Base-by-base conservation (phyloP, 1,284 basidiomycete species). In the Ustilago cynodontis region DNA sequence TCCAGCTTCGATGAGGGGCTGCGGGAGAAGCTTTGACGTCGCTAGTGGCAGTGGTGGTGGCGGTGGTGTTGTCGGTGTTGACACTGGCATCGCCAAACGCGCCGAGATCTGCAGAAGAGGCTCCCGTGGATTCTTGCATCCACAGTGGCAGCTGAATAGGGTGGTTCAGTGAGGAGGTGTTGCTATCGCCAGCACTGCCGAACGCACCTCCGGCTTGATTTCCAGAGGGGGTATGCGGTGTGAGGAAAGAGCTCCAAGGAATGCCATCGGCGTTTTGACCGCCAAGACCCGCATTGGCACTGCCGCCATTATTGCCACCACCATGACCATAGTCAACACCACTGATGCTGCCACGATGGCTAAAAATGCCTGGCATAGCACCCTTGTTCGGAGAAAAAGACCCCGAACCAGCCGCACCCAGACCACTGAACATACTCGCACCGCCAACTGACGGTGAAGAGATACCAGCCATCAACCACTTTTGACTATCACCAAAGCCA, bases 91-190 rank as follows among this genome's bases (percentile, higher is more conserved):
- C 62, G 28, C 62, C 60, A n/a, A 73, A 68, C 0, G 33, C 62
- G 1, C n/a, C 64, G 2, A 64, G 26, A 47, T 71, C 68, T 14
- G 49, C 26, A 3, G 65, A 14, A 0, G 65, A 41, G 2, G 62
- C 52, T 3, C 70, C 75, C 0, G 75, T 77, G 11, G 54, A 59
- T 35, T 77, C 75, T 57, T 77, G 75, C 75, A 77, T 77, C 75
- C 75, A 77, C 29, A 77, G 37, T 14, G 75, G 75, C n/a, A 77
- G 39, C 53, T 77, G 75, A 18, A 76, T 66, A 4, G 73, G 64
- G 14, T 67, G 74, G n/a, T 66, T 39, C n/a, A 43, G 16, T 3
- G 41, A 43, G 2, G 22, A 9, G 0, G 33, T 14, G 9, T 39
- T 41, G 1, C 41, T 31, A 9, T 59, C 67, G n/a, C 29, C 56